Evolutionary conservation across 768 basidiomycete genomes (phyloP).

Genomic region (Kwoniella mangroviensis): DNA sequence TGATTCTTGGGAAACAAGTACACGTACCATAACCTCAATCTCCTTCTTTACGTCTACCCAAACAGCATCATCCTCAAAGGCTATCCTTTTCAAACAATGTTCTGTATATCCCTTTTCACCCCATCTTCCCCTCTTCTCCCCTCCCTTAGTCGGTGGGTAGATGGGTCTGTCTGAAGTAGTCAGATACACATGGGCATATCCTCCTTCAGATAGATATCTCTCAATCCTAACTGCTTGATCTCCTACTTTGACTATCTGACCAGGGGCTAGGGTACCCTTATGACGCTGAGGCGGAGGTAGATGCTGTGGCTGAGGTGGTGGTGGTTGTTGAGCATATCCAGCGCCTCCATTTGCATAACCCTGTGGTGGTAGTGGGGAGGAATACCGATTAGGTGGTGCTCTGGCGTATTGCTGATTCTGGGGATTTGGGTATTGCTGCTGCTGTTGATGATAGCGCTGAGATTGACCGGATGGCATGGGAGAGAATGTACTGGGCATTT

Average conservation of each 20-base stretch:
- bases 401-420: constrained; percentile 16
- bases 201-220: constrained; percentile 95
- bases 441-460: constrained; percentile 26
- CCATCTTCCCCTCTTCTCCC: constrained; percentile 45
- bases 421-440: constrained; percentile 19
- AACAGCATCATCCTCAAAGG: constrained; percentile 85
- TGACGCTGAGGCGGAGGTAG: constrained; percentile 35
- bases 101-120: constrained; percentile 76
- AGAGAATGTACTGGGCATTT: constrained; percentile 15
- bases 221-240: constrained; percentile 90
- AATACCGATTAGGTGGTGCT: constrained; percentile 11
- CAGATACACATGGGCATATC: constrained; percentile 97
- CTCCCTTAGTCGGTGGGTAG: constrained; percentile 43
- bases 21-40: constrained; percentile 92
- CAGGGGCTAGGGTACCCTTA: constrained; percentile 62
- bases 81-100: constrained; percentile 96
- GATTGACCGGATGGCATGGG: constrained; percentile 22
- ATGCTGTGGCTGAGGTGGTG: not conserved
- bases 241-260: constrained; percentile 80
- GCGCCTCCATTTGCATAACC: not conserved
- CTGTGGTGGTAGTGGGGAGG: constrained; percentile 7
- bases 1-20: not conserved
- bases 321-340: constrained; percentile 15
- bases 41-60: constrained; percentile 94
- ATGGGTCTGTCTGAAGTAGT: constrained; percentile 84